Base-by-base conservation (phyloP, 306 rosid genomes). In the Trifolium repens region DNA sequence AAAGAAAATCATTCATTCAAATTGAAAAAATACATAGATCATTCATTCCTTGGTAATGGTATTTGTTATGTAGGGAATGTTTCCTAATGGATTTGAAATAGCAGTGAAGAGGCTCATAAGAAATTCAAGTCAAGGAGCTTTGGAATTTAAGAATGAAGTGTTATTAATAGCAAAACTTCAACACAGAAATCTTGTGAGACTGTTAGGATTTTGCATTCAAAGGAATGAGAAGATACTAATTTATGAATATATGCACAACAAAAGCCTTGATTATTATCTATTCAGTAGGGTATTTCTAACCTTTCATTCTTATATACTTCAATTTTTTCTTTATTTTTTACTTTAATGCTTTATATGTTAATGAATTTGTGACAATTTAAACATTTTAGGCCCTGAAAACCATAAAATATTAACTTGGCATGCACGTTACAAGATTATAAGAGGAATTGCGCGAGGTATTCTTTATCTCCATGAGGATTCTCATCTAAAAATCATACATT, bases 391-490 rank as follows among this genome's bases (percentile, higher is more conserved):
- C 5, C 73, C 62, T 13, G 34, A 15, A 55, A 40, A 43, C 13
- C 68, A 65, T 26, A 79, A 15, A 32, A 66, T 43, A 32, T 42
- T 72, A 65, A 79, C 74, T 43, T 79, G 83, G 83, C 15, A 66
- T 8, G 69, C 68, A 43, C 74, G 83, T 5, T 72, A 79, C 53
- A 66, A 65, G 62, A 79, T 79, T 39, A 72, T 79, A 54, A 62
- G 54, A 65, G 83, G 83, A 13, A 79, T 79, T 13, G 75, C 62
- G 0, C 60, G 75, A 57, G 81, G 81, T 43, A 57, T 76, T 67
- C 74, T 76, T 69, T 77, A 79, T 54, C 78, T 79, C 0, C 82
- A 79, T 3, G 83, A 79, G 44, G 83, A 79, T 55, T 79, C 78
- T 43, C 74, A 63, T 34, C 62, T 79, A 35, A 79, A 72, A 30